Conservation (phyloP, 2,329 filamentous ascomycete genomes). For the Aspergillus sojae region DNA sequence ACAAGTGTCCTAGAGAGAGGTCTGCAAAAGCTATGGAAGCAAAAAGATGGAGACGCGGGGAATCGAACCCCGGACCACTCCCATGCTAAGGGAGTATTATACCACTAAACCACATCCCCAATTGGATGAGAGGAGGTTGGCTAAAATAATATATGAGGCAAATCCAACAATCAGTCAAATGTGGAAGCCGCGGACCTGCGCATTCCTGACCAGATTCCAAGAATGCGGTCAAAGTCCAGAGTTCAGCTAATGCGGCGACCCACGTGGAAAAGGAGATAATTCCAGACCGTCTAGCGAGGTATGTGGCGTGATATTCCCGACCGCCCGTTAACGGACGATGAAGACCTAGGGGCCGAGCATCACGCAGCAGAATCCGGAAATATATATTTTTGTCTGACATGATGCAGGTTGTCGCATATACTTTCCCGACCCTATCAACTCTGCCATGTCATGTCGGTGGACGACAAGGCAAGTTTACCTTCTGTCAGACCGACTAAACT, state of each 20-base stretch:
- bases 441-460: not conserved
- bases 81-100: constrained; percentile 4
- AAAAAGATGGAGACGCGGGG: constrained; percentile 3
- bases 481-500: not conserved
- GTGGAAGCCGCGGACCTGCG: not conserved
- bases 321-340: not conserved
- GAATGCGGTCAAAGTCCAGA: not conserved
- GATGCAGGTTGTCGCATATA: not conserved
- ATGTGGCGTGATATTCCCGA: not conserved
- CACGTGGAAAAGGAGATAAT: not conserved
- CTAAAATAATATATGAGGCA: not conserved
- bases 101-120: constrained; percentile 6
- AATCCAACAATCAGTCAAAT: not conserved
- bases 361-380: not conserved
- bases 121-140: not conserved
- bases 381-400: not conserved
- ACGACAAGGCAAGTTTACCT: not conserved
- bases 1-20: not conserved
- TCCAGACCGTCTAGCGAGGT: not conserved
- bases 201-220: not conserved
- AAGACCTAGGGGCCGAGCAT: not conserved
- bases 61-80: constrained; percentile 4
- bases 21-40: not conserved
- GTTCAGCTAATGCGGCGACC: not conserved
- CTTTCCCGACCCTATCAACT: not conserved